Evolutionary conservation across 2,329 filamentous ascomycete genomes (phyloP).

Genomic region (Cercospora canescens): DNA sequence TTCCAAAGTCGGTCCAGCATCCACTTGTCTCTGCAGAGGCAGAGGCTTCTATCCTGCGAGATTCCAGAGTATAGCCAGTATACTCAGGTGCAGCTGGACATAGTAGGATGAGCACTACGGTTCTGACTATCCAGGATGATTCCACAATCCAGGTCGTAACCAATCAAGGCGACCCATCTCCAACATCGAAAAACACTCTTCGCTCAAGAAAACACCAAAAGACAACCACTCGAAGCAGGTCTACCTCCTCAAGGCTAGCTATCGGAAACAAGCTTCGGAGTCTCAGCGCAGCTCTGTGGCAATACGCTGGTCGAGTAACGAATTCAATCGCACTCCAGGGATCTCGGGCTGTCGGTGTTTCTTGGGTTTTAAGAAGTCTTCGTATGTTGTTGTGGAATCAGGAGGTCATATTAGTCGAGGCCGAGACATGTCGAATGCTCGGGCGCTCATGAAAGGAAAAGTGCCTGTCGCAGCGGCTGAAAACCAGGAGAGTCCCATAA

Average conservation of each 20-base stretch:
- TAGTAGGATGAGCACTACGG: slow-evolving; percentile 34
- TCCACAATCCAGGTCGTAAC: slow-evolving; percentile 13
- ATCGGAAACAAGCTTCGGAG: slow-evolving; percentile 34
- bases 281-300: slow-evolving; percentile 11
- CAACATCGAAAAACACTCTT: slow-evolving; percentile 7
- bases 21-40: slow-evolving; percentile 14
- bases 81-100: slow-evolving; percentile 10
- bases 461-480: slow-evolving; percentile 19
- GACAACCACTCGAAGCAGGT: slow-evolving; percentile 34
- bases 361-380: slow-evolving; percentile 11
- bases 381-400: slow-evolving; percentile 13
- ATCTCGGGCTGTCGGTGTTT: slow-evolving; percentile 20
- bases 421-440: slow-evolving; percentile 25
- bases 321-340: slow-evolving; percentile 9
- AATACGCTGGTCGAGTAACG: slow-evolving; percentile 24
- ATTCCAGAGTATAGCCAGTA: slow-evolving; percentile 5
- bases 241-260: slow-evolving; percentile 38
- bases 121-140: slow-evolving; percentile 19
- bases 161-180: slow-evolving; percentile 27
- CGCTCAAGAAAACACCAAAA: background rate
- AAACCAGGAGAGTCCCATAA: slow-evolving; percentile 15
- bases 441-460: slow-evolving; percentile 16
- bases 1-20: slow-evolving; percentile 18
- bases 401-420: slow-evolving; percentile 27
- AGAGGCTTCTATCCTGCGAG: slow-evolving; percentile 4